Percentiles rank a stretch among this genome's conserved stretches.
These are phyloP conservation scores for Talaromyces pinophilus DNA, from an alignment of 2,329 filamentous ascomycete species.

Conservation along the genomic window DNA sequence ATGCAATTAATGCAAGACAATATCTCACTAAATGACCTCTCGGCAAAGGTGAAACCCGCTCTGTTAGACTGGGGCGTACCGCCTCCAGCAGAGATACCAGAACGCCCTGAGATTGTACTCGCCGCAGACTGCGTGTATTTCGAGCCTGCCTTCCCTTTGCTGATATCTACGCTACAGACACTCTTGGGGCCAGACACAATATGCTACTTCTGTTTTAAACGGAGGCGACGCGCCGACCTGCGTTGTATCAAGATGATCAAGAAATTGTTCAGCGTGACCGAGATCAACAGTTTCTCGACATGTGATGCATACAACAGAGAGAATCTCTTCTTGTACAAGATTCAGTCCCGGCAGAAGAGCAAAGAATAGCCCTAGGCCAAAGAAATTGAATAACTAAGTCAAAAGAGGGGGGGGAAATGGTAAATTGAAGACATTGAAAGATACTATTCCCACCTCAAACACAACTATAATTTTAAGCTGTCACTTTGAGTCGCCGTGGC, in stretches of 20 bases:
- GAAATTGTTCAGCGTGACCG: conserved; percentile 65
- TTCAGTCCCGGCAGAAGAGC: conserved; percentile 28
- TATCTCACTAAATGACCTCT: conserved; percentile 74
- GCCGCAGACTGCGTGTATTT: conserved; percentile 98
- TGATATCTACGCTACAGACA: conserved; percentile 74
- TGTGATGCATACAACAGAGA: conserved; percentile 39
- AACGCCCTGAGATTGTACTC: conserved; percentile 75
- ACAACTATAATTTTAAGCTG: conserved; percentile 18
- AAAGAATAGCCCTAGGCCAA: not conserved
- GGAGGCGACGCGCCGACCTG: conserved; percentile 76
- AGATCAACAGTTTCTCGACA: conserved; percentile 59
- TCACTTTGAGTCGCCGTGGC: conserved; percentile 14
- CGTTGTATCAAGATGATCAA: conserved; percentile 71
- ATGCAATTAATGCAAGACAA: conserved; percentile 82
- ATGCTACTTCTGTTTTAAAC: conserved; percentile 94
- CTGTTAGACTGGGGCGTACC: conserved; percentile 75
- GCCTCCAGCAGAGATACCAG: conserved; percentile 40
- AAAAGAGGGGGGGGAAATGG: not conserved
- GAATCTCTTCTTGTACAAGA: conserved; percentile 43
- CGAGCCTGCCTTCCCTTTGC: conserved; percentile 87
- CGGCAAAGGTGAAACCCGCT: conserved; percentile 62
- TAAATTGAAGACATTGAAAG: not conserved
- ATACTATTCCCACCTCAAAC: not conserved
- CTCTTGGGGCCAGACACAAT: conserved; percentile 66
- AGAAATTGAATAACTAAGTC: not conserved